Conservation (phyloP, 371 early-diverging fungal species). For the Rhizopus microsporus region DNA sequence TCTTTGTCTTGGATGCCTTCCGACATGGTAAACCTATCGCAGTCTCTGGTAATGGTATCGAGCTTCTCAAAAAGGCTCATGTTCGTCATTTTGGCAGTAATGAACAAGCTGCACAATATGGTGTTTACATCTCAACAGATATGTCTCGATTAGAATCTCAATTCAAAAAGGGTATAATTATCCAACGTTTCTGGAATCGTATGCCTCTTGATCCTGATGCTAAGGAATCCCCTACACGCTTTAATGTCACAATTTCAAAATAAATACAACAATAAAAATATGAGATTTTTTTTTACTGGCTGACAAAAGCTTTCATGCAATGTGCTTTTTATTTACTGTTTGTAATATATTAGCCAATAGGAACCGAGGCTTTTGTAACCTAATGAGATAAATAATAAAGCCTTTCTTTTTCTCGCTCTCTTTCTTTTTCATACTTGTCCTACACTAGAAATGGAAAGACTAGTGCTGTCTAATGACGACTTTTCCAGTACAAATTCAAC, state of each 20-base stretch:
- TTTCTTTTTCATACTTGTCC: not conserved
- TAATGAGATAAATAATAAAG: not conserved
- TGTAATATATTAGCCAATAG: not conserved
- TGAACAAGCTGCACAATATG: slow-evolving; percentile 41
- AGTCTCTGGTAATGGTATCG: slow-evolving; percentile 42
- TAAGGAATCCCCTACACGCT: not conserved
- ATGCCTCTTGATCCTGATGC: slow-evolving; percentile 33
- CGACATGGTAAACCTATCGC: slow-evolving; percentile 48
- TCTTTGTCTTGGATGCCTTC: slow-evolving; percentile 38
- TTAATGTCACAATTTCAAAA: not conserved
- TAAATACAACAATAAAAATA: too few species aligned
- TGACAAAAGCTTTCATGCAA: not conserved
- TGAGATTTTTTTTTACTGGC: not conserved
- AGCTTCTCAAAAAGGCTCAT: slow-evolving; percentile 41
- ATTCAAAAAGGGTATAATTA: slow-evolving; percentile 28
- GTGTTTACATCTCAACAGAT: slow-evolving; percentile 4
- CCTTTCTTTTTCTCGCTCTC: not conserved
- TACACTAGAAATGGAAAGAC: too few species aligned
- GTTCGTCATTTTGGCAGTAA: slow-evolving; percentile 41
- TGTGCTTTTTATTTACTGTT: not conserved
- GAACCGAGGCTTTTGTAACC: not conserved
- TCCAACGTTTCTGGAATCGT: slow-evolving; percentile 43
- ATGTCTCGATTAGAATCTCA: not conserved
- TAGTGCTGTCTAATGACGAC: too few species aligned
- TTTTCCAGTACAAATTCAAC: not conserved